Conservation (phyloP, 2,329 filamentous ascomycete genomes). For the Stylonectria norvegica region DNA sequence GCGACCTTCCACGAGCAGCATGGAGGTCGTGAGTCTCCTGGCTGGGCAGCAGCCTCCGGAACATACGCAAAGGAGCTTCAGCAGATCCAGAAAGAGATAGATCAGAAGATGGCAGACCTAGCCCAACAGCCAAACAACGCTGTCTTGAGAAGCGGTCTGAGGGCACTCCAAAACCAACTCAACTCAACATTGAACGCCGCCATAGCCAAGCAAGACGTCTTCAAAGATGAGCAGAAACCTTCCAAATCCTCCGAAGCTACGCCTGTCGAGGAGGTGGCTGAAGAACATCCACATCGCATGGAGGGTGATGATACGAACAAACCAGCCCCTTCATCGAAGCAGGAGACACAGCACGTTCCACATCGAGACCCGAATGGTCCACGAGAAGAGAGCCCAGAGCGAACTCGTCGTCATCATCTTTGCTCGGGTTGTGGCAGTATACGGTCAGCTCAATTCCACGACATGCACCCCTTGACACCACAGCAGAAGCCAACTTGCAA, state of each 20-base stretch:
- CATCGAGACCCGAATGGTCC: not conserved
- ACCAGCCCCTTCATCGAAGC: not conserved
- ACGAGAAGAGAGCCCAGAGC: slow-evolving; percentile 19
- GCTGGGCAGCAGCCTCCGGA: slow-evolving; percentile 5
- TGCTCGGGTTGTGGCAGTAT: slow-evolving; percentile 36
- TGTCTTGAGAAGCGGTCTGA: slow-evolving; percentile 22
- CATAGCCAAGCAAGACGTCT: slow-evolving; percentile 10
- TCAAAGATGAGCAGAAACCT: not conserved
- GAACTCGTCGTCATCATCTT: slow-evolving; percentile 27
- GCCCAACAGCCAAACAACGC: slow-evolving; percentile 20
- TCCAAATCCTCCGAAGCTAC: not conserved
- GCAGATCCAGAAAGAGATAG: slow-evolving; percentile 26
- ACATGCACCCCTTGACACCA: slow-evolving; percentile 28
- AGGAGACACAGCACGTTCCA: not conserved
- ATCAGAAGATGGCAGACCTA: slow-evolving; percentile 24
- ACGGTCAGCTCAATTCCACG: slow-evolving; percentile 35
- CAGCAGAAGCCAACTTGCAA: slow-evolving; percentile 28
- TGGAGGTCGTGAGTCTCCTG: not conserved
- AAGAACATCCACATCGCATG: not conserved
- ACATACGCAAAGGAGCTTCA: slow-evolving; percentile 21
- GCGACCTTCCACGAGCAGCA: not conserved
- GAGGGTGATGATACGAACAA: not conserved
- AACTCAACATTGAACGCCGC: slow-evolving; percentile 29
- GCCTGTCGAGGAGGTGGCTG: not conserved
- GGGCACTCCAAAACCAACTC: slow-evolving; percentile 28